Conservation (phyloP, 768 basidiomycete species). For the Mycena crocata region DNA sequence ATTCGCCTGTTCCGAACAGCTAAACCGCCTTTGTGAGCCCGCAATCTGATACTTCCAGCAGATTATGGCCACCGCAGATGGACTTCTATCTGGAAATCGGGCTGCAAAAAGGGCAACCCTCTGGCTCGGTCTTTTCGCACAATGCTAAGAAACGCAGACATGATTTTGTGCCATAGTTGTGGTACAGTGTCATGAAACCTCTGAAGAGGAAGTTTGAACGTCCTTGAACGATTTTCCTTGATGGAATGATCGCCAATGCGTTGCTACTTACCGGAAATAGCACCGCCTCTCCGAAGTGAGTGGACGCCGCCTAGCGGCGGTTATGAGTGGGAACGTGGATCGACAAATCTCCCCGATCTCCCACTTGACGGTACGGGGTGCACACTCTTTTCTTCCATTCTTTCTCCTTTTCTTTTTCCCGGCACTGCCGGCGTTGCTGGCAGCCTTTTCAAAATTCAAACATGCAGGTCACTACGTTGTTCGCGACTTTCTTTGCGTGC, state of each 20-base stretch:
- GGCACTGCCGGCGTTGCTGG: slow-evolving; percentile 35
- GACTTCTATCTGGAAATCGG: no score
- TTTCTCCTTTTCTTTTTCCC: slow-evolving; percentile 18
- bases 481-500: slow-evolving; percentile 32
- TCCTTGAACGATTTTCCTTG: not conserved
- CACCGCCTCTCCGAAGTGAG: not conserved
- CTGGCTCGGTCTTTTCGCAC: no score
- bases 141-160: no score
- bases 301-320: no score
- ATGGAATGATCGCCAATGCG: not conserved
- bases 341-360: not conserved
- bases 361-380: slow-evolving; percentile 24
- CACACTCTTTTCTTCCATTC: slow-evolving; percentile 23
- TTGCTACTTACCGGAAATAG: not conserved
- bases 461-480: slow-evolving; percentile 34
- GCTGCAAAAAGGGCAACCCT: no score
- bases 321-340: slow-evolving; percentile 10
- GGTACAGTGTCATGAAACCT: not conserved
- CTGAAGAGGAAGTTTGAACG: not conserved
- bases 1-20: no score
- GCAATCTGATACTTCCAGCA: no score
- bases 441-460: slow-evolving; percentile 25
- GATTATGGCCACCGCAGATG: no score
- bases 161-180: no score
- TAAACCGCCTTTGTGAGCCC: no score